Evolutionary conservation across 768 basidiomycete species (phyloP), one percentile per base, ranked within the genome.

Genomic region (Termitomyces heimii): DNA sequence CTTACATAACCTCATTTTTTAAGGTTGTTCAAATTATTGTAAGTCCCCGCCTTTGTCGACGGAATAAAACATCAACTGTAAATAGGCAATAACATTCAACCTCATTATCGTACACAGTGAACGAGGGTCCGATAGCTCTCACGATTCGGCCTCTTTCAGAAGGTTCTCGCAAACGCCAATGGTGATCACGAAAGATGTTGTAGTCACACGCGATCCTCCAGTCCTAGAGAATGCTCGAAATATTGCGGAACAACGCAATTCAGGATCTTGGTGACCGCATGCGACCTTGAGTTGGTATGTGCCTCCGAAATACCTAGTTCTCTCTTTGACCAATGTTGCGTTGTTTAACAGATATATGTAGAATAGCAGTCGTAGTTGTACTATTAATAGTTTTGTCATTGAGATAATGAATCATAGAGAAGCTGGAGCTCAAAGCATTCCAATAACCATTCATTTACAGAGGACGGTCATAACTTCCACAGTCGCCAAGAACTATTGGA

Each of bases 21-120:
- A 24, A 61, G 60, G 20, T 61, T 32, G 31, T 61, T 37, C 60
- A 61, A 43, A 58, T 58, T 18, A 55, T 61, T 12, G 60, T 55
- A 43, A 61, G 56, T 22, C 32, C 22, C 13, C 8, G 8, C 16
- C 28, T 44, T 22, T 3, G 13, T 12, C 1, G 9, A 13, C 10
- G 9, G 13, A 37, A 16, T 16, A 9, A 9, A 10, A 9, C 7
- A n/a, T 51, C 9, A 52, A 13, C 1, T 39, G 18, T n/a, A 3
- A 8, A 28, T 31, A 61, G 60, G 56, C 54, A 13, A 55, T 61
- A 37, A 54, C 60, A 44, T 61, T 55, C 54, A 61, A 61, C 40
- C 42, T 61, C 20, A 57, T 58, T 7, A 61, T 61, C n/a, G 48
- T 48, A 12, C 53, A 56, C 28, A 58, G 49, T 12, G 34, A 49